These are phyloP conservation scores for Colletotrichum caudatum DNA, from an alignment of 2,329 filamentous ascomycete species.

Conservation along the genomic window DNA sequence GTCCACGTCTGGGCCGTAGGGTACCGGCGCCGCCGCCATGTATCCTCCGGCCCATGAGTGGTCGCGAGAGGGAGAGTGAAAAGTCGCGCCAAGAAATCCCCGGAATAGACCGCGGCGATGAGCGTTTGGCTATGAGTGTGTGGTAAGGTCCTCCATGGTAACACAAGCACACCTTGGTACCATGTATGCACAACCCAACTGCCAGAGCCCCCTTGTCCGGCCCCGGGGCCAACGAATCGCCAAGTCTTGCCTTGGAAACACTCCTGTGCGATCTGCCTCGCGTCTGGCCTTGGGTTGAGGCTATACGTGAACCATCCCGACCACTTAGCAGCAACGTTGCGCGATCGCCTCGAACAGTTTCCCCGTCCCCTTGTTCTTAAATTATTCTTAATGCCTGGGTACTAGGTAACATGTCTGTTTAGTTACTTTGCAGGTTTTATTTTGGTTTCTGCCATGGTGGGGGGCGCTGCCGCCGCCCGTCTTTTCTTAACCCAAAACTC, in stretches of 20 bases:
- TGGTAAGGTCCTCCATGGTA: slow-evolving; percentile 15
- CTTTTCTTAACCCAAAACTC: slow-evolving; percentile 15
- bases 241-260: slow-evolving; percentile 39
- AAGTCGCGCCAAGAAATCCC: slow-evolving; percentile 32
- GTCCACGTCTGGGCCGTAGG: slow-evolving; percentile 38
- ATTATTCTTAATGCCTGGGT: not conserved
- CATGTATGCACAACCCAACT: too few relatives aligned
- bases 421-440: not conserved
- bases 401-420: too few relatives aligned
- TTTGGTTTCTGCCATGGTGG: not conserved
- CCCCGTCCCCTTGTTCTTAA: not conserved
- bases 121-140: slow-evolving; percentile 18
- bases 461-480: not conserved
- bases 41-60: slow-evolving; percentile 19
- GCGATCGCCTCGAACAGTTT: not conserved
- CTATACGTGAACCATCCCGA: slow-evolving; percentile 26
- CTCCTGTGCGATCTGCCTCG: slow-evolving; percentile 30
- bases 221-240: slow-evolving; percentile 20
- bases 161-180: not conserved
- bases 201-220: slow-evolving; percentile 5
- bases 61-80: not conserved
- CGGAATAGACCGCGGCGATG: slow-evolving; percentile 37
- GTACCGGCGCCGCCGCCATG: not conserved
- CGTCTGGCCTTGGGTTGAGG: slow-evolving; percentile 35
- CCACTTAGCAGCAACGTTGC: slow-evolving; percentile 1